Evolutionary conservation across 768 basidiomycete genomes (phyloP), one percentile per base, ranked within the genome.

Genomic region (Naematelia encephala): DNA sequence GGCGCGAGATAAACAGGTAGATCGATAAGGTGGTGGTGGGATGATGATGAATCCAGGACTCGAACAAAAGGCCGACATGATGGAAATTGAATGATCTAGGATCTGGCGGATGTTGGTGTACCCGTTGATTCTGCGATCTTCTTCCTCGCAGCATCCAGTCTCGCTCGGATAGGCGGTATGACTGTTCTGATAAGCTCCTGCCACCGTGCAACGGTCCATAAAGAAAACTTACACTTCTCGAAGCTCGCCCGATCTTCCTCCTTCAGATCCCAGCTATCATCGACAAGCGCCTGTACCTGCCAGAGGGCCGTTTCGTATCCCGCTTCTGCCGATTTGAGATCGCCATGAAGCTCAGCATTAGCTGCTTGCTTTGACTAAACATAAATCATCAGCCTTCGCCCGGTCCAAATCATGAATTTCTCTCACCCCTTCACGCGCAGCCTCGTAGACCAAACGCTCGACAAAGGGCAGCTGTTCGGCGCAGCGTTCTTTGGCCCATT

Each of bases 231-330:
- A 79, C 79, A 75, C 51, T 78, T 79, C 58, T 79, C 75, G 27
- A 79, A 66, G n/a, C 75, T 77, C 5, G 58, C 52, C 50, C 69
- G 61, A 63, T 80, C 80, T 42, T 78, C 78, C 13, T 78, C 78
- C 34, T 70, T 69, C 25, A 78, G 65, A 13, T 74, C 70, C 60
- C 79, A 70, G 12, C 70, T 69, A 23, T 94, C 89, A 72, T 98
- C 96, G 73, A 92, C 87, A 5, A 98, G 81, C 0, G 91, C 88
- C 64, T 92, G 90, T 27, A 98, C 81, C 73, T 92, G 89, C 91
- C 91, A 96, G 5, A 98, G 77, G 0, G 91, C 90, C 68, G 91
- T 91, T 70, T 97, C 93, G 77, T 98, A 99, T 34, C 94, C 81
- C 74, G 87, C 88, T 80, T 96, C 91, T 75, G 91, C 93, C 70